phyloP scores from a whole-genome alignment of 768 basidiomycete genomes.

The Tulasnella sp. region DNA sequence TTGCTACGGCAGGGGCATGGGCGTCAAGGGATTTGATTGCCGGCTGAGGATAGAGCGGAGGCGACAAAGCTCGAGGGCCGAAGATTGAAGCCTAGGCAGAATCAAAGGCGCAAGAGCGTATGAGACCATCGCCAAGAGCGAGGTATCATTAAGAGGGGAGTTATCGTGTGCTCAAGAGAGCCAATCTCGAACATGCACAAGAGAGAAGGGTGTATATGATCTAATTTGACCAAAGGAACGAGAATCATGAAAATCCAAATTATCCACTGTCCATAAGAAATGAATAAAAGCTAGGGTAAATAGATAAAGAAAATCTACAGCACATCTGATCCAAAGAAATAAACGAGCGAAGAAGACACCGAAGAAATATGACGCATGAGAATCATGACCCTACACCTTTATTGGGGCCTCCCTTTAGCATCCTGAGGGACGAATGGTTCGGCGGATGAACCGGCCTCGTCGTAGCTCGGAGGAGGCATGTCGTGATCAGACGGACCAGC shows the following conservation, averaged over 20 bases:
- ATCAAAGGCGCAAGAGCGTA: too few relatives aligned
- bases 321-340: background rate
- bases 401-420: background rate
- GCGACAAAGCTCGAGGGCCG: too few relatives aligned
- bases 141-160: too few relatives aligned
- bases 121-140: too few relatives aligned
- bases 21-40: too few relatives aligned
- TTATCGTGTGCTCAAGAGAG: too few relatives aligned
- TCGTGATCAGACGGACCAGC: background rate
- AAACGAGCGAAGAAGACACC: background rate
- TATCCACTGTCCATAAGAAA: background rate
- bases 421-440: background rate
- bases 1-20: too few relatives aligned
- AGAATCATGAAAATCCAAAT: background rate
- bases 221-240: too few relatives aligned
- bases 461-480: background rate
- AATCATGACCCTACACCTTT: background rate
- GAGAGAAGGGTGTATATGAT: too few relatives aligned
- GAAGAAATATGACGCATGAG: background rate
- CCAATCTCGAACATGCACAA: too few relatives aligned
- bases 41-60: too few relatives aligned
- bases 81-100: too few relatives aligned
- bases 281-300: background rate
- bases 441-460: background rate
- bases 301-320: background rate